phyloP scores from a whole-genome alignment of 2,329 filamentous ascomycete species.

The Aspergillus felis region DNA sequence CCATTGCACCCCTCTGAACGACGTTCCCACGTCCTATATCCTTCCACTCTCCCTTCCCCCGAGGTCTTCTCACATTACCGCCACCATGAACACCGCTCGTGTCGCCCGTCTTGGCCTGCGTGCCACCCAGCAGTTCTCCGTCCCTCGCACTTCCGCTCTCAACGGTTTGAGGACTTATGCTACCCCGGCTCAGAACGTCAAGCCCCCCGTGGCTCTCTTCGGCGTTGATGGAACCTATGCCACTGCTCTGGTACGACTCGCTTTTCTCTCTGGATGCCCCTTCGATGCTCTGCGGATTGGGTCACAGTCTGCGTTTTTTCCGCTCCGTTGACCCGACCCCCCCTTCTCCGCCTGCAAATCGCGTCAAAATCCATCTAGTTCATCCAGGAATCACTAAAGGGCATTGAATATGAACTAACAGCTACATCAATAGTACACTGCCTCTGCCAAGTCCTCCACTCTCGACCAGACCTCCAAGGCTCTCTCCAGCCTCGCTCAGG shows the following conservation, averaged over 20 bases:
- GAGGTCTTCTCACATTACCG: slow-evolving; percentile 21
- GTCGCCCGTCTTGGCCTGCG: slow-evolving; percentile 55
- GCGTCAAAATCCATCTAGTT: not conserved
- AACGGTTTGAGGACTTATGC: slow-evolving; percentile 69
- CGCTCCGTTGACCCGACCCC: slow-evolving; percentile 14
- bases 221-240: slow-evolving; percentile 98
- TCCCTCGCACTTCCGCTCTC: slow-evolving; percentile 37
- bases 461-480: slow-evolving; percentile 84
- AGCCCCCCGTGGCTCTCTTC: slow-evolving; percentile 86
- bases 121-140: slow-evolving; percentile 45
- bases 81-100: slow-evolving; percentile 54
- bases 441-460: slow-evolving; percentile 78
- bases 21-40: slow-evolving; percentile 23
- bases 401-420: slow-evolving; percentile 7
- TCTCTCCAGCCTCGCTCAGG: slow-evolving; percentile 64
- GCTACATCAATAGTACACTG: slow-evolving; percentile 72
- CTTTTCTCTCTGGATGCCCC: not conserved
- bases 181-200: slow-evolving; percentile 62
- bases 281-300: not conserved
- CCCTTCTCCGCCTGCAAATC: slow-evolving; percentile 4
- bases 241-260: slow-evolving; percentile 76
- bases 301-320: not conserved
- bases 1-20: slow-evolving; percentile 19
- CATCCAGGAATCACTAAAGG: not conserved
- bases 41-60: slow-evolving; percentile 18